Conservation (phyloP, 495 filamentous ascomycete genomes). For the Talaromyces ruber region DNA sequence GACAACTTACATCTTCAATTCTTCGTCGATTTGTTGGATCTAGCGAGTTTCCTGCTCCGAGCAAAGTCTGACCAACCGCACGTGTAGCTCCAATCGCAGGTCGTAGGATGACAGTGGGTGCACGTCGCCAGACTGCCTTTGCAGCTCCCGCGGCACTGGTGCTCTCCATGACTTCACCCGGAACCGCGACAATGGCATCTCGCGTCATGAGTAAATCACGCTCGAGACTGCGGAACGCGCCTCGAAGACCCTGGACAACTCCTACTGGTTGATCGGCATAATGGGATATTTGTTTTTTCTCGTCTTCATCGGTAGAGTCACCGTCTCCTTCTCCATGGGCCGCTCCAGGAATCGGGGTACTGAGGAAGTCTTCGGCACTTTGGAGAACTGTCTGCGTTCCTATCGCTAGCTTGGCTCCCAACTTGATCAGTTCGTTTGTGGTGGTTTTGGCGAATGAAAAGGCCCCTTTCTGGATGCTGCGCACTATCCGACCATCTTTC, state of each 20-base stretch:
- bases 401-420: slow-evolving; percentile 91
- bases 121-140: slow-evolving; percentile 67
- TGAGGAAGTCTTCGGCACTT: slow-evolving; percentile 73
- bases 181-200: slow-evolving; percentile 92
- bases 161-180: slow-evolving; percentile 82
- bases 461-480: slow-evolving; percentile 85
- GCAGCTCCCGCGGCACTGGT: slow-evolving; percentile 74
- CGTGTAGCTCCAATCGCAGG: slow-evolving; percentile 87
- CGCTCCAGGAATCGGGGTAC: slow-evolving; percentile 23
- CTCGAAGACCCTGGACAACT: slow-evolving; percentile 74
- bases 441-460: slow-evolving; percentile 86
- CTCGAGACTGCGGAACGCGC: slow-evolving; percentile 72
- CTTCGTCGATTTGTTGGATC: slow-evolving; percentile 75
- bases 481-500: slow-evolving; percentile 87
- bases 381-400: slow-evolving; percentile 89
- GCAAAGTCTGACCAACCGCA: slow-evolving; percentile 77
- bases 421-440: slow-evolving; percentile 78
- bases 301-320: slow-evolving; percentile 51
- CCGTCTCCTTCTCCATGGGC: slow-evolving; percentile 9
- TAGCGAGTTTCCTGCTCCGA: slow-evolving; percentile 89
- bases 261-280: slow-evolving; percentile 92
- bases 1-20: slow-evolving; percentile 74
- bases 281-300: slow-evolving; percentile 66
- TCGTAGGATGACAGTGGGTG: slow-evolving; percentile 83
- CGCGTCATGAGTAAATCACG: slow-evolving; percentile 75